Base-by-base conservation (phyloP, 2,329 filamentous ascomycete genomes). In the Neophaeococcomyces mojaviensis region DNA sequence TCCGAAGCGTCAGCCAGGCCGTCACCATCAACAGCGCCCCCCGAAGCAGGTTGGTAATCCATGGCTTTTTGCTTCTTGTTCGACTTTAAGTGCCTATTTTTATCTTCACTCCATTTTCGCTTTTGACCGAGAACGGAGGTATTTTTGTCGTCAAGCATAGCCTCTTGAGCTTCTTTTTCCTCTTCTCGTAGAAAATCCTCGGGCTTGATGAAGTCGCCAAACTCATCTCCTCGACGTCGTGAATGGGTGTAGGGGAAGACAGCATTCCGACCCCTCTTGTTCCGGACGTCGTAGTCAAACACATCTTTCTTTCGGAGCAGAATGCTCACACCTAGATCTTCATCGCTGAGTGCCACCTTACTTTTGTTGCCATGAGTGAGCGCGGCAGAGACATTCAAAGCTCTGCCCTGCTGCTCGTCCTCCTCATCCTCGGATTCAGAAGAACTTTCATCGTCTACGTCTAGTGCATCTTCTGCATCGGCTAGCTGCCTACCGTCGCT, bases 131-230 rank as follows among this genome's bases (percentile, higher is more conserved):
- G 75, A 37, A 77, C 78, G 42, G 79, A 78, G 53, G 83, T 73
- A 26, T 68, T 66, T 22, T 73, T 71, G 10, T 65, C 66, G 48
- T 74, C 73, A 12, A 70, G 71, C 13, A 67, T 58, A 10, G 78
- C 79, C 33, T 86, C 83, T 15, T 79, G 74, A 48, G 83, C 80
- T 55, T 94, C 88, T 47, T 88, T 82, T 65, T 97, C 92, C 61
- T 98, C 92, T 0, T 89, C 90, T 48, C 89, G 79, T 1, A 96
- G 75, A 61, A 90, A 98, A 53, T 98, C 92, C 63, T 97, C 92
- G 0, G 90, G 86, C 44, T 88, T 81, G 56, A 98, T 96, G 13
- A 94, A 69, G 54, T 98, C 92, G 48, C 92, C 92, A 65, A 92
- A 98, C 53, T 96, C 90, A 60, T 97, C 92, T 24, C 77, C 79